Evolutionary conservation across 768 basidiomycete genomes (phyloP).

Genomic region (Favolaschia claudopus): DNA sequence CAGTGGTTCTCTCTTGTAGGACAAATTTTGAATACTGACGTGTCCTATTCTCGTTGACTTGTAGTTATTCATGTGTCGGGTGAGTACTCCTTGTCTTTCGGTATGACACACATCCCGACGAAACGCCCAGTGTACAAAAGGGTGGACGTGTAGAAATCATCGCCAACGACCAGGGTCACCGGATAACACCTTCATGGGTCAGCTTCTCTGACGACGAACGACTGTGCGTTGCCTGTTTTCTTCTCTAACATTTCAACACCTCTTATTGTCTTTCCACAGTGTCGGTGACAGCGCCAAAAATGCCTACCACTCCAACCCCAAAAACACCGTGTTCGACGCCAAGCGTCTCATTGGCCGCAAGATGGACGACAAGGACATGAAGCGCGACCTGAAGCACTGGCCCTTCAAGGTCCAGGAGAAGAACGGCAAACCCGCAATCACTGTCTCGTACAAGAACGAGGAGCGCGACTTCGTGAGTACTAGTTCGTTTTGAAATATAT

Average conservation of each 20-base stretch:
- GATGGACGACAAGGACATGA: conserved; percentile 79
- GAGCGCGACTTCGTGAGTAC: conserved; percentile 80
- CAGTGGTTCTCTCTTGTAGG: neutral
- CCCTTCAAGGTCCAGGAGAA: conserved; percentile 86
- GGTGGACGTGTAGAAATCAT: conserved; percentile 90
- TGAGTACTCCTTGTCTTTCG: conserved; percentile 45
- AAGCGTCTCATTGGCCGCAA: conserved; percentile 94
- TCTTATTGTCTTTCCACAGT: conserved; percentile 40
- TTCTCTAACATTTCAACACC: neutral
- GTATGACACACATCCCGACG: neutral
- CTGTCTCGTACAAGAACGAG: conserved; percentile 82
- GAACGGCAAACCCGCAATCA: conserved; percentile 80
- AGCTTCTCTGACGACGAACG: conserved; percentile 82
- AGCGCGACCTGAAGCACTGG: conserved; percentile 90
- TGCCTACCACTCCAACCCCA: conserved; percentile 88
- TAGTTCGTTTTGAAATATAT: neutral
- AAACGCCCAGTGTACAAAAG: conserved; percentile 70
- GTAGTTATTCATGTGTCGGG: conserved; percentile 96
- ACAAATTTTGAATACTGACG: conserved; percentile 34
- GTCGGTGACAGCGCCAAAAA: conserved; percentile 98
- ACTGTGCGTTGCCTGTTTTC: conserved; percentile 51
- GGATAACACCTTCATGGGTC: conserved; percentile 91
- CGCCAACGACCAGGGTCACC: conserved; percentile 89
- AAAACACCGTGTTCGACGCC: conserved; percentile 96
- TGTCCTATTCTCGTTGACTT: conserved; percentile 27